A percentile compares a stretch with the other conserved stretches of the same genome.
phyloP scores from a whole-genome alignment of 495 filamentous ascomycete genomes.

The Penicillium canescens region DNA sequence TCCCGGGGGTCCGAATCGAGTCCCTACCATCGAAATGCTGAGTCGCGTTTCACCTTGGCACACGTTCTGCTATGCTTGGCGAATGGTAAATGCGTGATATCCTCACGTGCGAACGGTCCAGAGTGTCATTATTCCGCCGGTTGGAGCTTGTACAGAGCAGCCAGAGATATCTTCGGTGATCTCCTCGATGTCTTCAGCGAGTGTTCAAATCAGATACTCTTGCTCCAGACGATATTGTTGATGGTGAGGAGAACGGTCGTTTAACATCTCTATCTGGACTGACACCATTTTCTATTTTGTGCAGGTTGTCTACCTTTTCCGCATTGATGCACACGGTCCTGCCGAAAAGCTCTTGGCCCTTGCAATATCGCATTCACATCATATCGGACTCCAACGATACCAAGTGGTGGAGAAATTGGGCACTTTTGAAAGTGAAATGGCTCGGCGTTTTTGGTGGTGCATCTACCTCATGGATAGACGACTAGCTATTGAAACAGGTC shows the following conservation, averaged over 20 bases:
- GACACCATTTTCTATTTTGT: background rate
- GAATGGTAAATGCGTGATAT: slow-evolving; percentile 26
- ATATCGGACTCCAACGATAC: slow-evolving; percentile 25
- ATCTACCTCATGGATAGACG: slow-evolving; percentile 26
- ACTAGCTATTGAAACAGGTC: slow-evolving; percentile 28
- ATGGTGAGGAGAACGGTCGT: slow-evolving; percentile 11
- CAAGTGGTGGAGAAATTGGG: slow-evolving; percentile 16
- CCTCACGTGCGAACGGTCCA: slow-evolving; percentile 10
- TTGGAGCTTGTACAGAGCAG: slow-evolving; percentile 29
- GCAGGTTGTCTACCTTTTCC: slow-evolving; percentile 30
- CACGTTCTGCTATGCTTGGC: slow-evolving; percentile 26
- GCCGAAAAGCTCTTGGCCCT: slow-evolving; percentile 31
- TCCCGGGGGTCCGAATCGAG: background rate
- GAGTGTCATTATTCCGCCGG: slow-evolving; percentile 25
- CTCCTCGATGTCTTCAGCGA: slow-evolving; percentile 18
- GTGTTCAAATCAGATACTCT: slow-evolving; percentile 18
- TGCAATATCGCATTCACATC: slow-evolving; percentile 26
- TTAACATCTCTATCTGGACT: background rate
- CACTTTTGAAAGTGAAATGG: slow-evolving; percentile 18
- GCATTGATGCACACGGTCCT: slow-evolving; percentile 25
- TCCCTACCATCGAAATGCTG: background rate
- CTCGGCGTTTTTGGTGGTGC: slow-evolving; percentile 28
- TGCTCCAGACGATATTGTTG: slow-evolving; percentile 25
- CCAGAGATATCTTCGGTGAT: slow-evolving; percentile 25
- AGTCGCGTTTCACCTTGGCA: slow-evolving; percentile 12